Conservation (phyloP, 768 basidiomycete species). For the Rhizopogon vulgaris region DNA sequence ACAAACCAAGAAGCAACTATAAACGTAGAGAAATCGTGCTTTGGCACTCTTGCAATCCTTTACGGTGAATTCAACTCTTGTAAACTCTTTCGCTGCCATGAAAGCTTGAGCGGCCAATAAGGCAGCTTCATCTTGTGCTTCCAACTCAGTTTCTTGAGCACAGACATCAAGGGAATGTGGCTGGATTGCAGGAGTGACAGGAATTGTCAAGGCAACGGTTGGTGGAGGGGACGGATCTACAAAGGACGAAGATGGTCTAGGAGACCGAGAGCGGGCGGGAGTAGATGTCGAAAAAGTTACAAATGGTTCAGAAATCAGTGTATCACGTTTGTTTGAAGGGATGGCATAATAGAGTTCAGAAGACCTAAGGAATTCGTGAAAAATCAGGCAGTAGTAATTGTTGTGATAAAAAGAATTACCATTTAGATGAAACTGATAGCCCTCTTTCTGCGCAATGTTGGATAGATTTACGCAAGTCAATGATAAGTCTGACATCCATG, state of each 20-base stretch:
- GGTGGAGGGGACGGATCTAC: conserved; percentile 14
- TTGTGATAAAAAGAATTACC: conserved; percentile 35
- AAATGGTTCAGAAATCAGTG: conserved; percentile 17
- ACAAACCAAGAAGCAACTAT: conserved; percentile 83
- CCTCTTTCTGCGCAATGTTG: conserved; percentile 73
- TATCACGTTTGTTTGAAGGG: conserved; percentile 40
- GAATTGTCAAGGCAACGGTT: conserved; percentile 27
- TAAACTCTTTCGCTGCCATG: conserved; percentile 73
- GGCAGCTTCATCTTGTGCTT: conserved; percentile 64
- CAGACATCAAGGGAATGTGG: conserved; percentile 19
- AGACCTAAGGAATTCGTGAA: conserved; percentile 43
- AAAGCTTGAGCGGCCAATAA: conserved; percentile 67
- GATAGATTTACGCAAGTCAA: conserved; percentile 54
- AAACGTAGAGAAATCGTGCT: conserved; percentile 70
- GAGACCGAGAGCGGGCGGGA: conserved; percentile 43
- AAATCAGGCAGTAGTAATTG: conserved; percentile 8
- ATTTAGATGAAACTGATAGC: conserved; percentile 66
- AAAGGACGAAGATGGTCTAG: conserved; percentile 34
- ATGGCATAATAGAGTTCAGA: conserved; percentile 68
- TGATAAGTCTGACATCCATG: conserved; percentile 47
- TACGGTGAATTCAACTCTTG: conserved; percentile 63
- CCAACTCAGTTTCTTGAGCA: conserved; percentile 39
- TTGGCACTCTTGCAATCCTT: conserved; percentile 62
- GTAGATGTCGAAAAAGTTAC: conserved; percentile 54
- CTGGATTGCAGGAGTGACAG: conserved; percentile 19